A percentile compares a stretch with the other conserved stretches of the same genome.
These are phyloP conservation scores for Pseudocercospora musae DNA, from an alignment of 2,329 filamentous ascomycete genomes.

Conservation along the genomic window DNA sequence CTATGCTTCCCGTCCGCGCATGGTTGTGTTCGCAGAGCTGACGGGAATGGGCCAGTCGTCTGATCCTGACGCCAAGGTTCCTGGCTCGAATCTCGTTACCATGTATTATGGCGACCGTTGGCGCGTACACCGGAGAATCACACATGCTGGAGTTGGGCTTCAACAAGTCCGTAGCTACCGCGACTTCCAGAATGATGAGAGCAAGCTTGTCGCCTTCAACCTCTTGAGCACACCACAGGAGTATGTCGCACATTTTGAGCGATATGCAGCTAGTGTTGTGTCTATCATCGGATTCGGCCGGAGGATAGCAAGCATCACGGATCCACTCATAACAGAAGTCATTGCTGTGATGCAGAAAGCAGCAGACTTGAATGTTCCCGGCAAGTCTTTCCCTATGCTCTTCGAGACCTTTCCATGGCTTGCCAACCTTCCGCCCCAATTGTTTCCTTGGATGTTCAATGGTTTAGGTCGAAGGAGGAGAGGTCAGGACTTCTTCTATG, in stretches of 20 bases:
- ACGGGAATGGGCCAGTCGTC: conserved; percentile 21
- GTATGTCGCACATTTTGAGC: conserved; percentile 55
- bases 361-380: conserved; percentile 48
- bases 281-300: conserved; percentile 58
- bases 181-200: conserved; percentile 57
- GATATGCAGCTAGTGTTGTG: conserved; percentile 53
- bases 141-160: conserved; percentile 52
- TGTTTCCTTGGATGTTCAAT: conserved; percentile 50
- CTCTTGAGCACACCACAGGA: conserved; percentile 44
- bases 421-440: conserved; percentile 48
- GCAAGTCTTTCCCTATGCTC: conserved; percentile 52
- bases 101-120: conserved; percentile 42
- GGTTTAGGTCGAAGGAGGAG: conserved; percentile 44
- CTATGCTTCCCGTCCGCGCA: conserved; percentile 44
- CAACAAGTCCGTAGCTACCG: conserved; percentile 56
- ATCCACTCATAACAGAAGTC: conserved; percentile 60
- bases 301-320: conserved; percentile 48
- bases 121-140: conserved; percentile 49
- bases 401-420: conserved; percentile 57
- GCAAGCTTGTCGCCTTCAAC: conserved; percentile 53
- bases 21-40: conserved; percentile 42
- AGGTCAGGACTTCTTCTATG: conserved; percentile 52
- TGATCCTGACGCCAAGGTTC: conserved; percentile 16
- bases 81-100: conserved; percentile 39
- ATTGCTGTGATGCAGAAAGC: conserved; percentile 57